Evolutionary conservation across 441 rosid species (phyloP), one percentile per base, ranked within the genome.

Genomic region (Populus trichocarpa): DNA sequence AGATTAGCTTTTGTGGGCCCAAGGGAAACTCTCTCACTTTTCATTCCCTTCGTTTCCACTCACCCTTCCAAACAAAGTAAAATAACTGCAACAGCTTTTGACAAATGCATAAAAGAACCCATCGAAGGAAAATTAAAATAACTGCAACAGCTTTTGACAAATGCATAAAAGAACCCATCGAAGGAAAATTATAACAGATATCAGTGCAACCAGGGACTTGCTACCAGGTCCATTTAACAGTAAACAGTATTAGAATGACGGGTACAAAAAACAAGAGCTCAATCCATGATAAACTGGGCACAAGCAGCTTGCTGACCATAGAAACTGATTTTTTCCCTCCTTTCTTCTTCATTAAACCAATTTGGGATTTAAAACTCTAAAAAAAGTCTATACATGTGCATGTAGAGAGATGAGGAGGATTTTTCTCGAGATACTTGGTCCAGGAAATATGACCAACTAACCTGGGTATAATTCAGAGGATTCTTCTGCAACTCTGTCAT

Each of bases 391-490:
- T 68, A 2, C 1, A 25, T 67, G 7, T 25, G 65, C 64, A 42
- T 8, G 57, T 11, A 7, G 50, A 33, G 2, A 57, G 11, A 38
- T 6, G 46, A 23, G 53, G 23, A 20, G 35, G 69, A 11, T 53
- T 64, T 38, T 40, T 26, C 23, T 66, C 5, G 18, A 6, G 32
- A 20, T 8, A 22, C 13, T 11, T 0, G 72, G 67, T 35, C 69
- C 28, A 22, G 22, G 57, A 12, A 75, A 38, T 7, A 38, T 23
- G 73, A 73, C 72, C 13, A 68, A 46, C 73, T n/a, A 67, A 93
- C 98, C 97, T 96, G 98, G 57, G 96, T 93, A 79, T 92, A 92
- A 79, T 90, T 96, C 81, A 96, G 89, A 82, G 99, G 99, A 74
- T 89, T 90, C 88, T 86, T 96, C 81, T 90, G 92, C 85, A 94